Evolutionary conservation across 1,139 yeast genomes (phyloP).

Genomic region (Taiozyma sp.): DNA sequence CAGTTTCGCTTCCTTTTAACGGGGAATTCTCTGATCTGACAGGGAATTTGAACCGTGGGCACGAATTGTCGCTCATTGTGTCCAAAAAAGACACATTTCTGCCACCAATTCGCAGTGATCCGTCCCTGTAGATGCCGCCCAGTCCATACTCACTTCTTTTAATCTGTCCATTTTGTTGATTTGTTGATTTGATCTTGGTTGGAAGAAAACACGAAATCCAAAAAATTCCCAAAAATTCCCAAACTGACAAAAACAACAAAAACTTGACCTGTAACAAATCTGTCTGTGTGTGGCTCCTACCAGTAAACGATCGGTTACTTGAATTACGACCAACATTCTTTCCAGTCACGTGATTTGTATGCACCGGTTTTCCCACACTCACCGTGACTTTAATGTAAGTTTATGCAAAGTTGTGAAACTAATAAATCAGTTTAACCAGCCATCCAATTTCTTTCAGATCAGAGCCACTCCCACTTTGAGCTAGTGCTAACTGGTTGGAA

Average conservation of each 20-base stretch:
- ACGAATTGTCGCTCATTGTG: background rate
- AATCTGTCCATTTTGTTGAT: slow-evolving; percentile 16
- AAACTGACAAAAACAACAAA: background rate
- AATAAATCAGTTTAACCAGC: background rate
- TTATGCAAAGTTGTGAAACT: background rate
- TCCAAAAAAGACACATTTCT: background rate
- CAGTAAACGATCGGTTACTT: background rate
- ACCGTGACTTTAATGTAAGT: background rate
- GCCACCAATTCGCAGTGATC: background rate
- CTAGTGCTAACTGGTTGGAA: background rate
- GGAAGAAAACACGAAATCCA: background rate
- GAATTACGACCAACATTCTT: background rate
- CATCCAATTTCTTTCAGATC: background rate
- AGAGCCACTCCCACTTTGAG: background rate
- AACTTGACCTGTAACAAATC: background rate
- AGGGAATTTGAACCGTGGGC: background rate
- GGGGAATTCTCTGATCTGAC: background rate
- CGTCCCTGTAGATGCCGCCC: background rate
- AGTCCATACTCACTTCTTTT: slow-evolving; percentile 18
- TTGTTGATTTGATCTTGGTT: background rate
- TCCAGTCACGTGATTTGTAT: background rate
- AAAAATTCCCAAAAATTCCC: background rate
- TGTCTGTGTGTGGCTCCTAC: background rate
- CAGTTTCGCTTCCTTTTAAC: slow-evolving; percentile 2
- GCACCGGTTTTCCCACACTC: background rate